Base-by-base conservation (phyloP, 116 monocot genomes). In the Dioscorea cayenensis region DNA sequence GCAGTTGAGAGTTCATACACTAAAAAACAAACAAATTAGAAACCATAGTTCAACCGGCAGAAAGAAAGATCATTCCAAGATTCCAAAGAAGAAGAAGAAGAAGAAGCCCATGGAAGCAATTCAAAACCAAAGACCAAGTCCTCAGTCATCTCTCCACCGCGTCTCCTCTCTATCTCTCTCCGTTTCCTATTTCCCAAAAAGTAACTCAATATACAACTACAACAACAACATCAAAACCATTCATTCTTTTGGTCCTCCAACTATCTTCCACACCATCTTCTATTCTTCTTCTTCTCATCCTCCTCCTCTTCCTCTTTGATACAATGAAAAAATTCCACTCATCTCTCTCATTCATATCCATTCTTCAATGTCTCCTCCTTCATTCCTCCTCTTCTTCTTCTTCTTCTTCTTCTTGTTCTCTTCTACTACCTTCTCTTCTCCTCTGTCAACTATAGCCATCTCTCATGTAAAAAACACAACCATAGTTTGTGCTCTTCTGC, bases 401-500 rank as follows among this genome's bases (percentile, higher is more conserved):
- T 3, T 28, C 17, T 32, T 59, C 70, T 58, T 59, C 0, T 28
- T 59, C 14, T 35, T 29, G 7, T 18, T 70, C n/a, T 14, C 55
- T 10, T 29, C 32, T 2, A 43, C 43, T 6, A 21, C 51, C 11
- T 23, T 51, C 69, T 38, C 49, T 69, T 69, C 70, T 4, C 77
- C 87, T 21, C 75, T 87, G 35, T 78, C 87, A n/a, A 91, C 87
- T 7, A 25, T 87, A 0, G 80, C 91, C 23, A 73, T 87, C 51
- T 75, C 87, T 28, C 68, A 66, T 18, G 19, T 78, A 36, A 29
- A 18, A 37, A 82, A 89, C 79, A 62, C 64, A 20, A 91, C 95
- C 7, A 18, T 91, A 1, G 77, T 95, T 55, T 95, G 95, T 74
- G 95, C 81, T 0, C 79, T 95, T 16, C 65, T 86, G 18, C 78